phyloP scores from a whole-genome alignment of 192 early-diverging fungal species.

The Pilaira anomala region DNA sequence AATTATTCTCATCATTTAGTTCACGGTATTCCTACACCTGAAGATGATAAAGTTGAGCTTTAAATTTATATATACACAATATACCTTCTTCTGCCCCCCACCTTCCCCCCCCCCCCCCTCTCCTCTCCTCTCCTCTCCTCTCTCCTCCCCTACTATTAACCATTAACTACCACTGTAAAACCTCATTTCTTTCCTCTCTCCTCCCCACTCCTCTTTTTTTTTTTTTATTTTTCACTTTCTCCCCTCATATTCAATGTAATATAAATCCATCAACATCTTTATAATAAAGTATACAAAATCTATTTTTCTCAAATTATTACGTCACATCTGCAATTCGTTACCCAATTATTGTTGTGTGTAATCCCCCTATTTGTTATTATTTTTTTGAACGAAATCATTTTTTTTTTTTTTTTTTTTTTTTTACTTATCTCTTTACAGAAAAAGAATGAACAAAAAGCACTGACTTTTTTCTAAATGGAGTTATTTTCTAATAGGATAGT shows the following conservation, averaged over 20 bases:
- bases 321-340: not conserved
- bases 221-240: too few relatives aligned
- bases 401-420: not conserved
- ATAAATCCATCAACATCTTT: not conserved
- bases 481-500: too few relatives aligned
- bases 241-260: conserved; percentile 13
- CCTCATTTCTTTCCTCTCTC: too few relatives aligned
- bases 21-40: conserved; percentile 16
- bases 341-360: too few relatives aligned
- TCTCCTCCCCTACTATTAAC: too few relatives aligned
- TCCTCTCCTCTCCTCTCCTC: too few relatives aligned
- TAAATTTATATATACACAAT: not conserved
- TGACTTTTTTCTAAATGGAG: too few relatives aligned
- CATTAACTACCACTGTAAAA: too few relatives aligned
- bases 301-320: not conserved
- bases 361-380: not conserved
- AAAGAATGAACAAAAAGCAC: too few relatives aligned
- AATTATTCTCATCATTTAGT: not conserved
- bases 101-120: not conserved
- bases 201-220: too few relatives aligned
- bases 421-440: too few relatives aligned
- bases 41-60: conserved; percentile 14
- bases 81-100: not conserved
- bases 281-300: too few relatives aligned
- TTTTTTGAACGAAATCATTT: not conserved